A percentile compares a stretch with the other conserved stretches of the same genome.
These are phyloP conservation scores for Hypholoma sublateritium DNA, from an alignment of 768 basidiomycete species.

Conservation along the genomic window DNA sequence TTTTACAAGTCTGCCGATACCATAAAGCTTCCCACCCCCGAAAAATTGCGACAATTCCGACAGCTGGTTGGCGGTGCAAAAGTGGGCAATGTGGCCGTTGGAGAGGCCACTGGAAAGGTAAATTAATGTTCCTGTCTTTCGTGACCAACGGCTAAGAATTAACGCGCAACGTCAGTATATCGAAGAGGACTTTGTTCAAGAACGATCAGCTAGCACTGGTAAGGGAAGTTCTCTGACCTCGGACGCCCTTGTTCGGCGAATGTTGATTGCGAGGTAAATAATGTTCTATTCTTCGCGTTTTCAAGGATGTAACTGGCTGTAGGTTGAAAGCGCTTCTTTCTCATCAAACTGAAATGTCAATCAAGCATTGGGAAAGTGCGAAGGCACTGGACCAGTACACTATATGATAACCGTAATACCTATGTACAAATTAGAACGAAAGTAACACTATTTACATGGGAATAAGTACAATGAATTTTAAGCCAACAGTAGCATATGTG, in stretches of 20 bases:
- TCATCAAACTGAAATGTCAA: conserved; percentile 54
- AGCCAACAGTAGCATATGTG: not conserved
- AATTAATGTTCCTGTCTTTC: not conserved
- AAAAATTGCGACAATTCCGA: conserved; percentile 56
- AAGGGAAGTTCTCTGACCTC: conserved; percentile 38
- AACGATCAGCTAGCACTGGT: conserved; percentile 34
- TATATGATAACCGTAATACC: not conserved
- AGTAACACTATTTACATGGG: conserved; percentile 4
- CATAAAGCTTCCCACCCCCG: conserved; percentile 44
- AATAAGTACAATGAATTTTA: conserved; percentile 3
- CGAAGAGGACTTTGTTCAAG: conserved; percentile 70
- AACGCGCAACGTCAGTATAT: conserved; percentile 49
- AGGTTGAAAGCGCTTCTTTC: conserved; percentile 66
- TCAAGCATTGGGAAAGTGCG: conserved; percentile 61
- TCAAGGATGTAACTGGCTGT: conserved; percentile 6
- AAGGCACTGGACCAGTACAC: conserved; percentile 51
- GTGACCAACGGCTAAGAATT: not conserved
- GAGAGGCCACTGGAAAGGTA: conserved; percentile 61
- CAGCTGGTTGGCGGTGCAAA: conserved; percentile 62
- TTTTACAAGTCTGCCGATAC: conserved; percentile 51
- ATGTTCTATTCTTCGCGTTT: conserved; percentile 1
- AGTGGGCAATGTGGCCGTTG: conserved; percentile 51
- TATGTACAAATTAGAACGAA: not conserved
- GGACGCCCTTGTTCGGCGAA: conserved; percentile 65
- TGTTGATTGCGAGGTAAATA: conserved; percentile 68